phyloP scores from a whole-genome alignment of 495 filamentous ascomycete genomes.

The Penicillium parvum region DNA sequence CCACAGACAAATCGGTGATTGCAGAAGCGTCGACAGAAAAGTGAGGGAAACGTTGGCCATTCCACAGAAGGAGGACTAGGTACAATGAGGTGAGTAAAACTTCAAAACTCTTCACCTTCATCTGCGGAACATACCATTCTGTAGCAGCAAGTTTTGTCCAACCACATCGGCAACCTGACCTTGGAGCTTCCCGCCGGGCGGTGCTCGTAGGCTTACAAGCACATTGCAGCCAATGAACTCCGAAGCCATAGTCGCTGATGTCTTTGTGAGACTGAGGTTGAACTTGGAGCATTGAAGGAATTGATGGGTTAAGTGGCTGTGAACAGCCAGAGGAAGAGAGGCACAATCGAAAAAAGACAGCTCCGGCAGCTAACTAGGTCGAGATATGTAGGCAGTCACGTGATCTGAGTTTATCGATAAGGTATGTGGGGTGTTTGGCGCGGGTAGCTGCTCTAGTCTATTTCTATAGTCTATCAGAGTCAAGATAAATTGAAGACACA shows the following conservation, averaged over 20 bases:
- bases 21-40: slow-evolving; percentile 52
- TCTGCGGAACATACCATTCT: slow-evolving; percentile 58
- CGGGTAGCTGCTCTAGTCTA: background rate
- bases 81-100: slow-evolving; percentile 1
- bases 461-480: too few species aligned
- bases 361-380: slow-evolving; percentile 7
- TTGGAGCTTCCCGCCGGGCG: slow-evolving; percentile 59
- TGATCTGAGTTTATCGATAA: slow-evolving; percentile 18
- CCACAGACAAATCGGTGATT: slow-evolving; percentile 53
- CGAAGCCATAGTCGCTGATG: slow-evolving; percentile 48
- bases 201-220: slow-evolving; percentile 65
- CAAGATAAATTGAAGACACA: too few species aligned
- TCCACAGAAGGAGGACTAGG: slow-evolving; percentile 47
- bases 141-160: slow-evolving; percentile 68
- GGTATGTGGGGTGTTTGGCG: slow-evolving; percentile 6
- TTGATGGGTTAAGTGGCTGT: background rate
- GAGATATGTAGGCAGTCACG: slow-evolving; percentile 2
- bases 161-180: slow-evolving; percentile 72
- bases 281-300: background rate
- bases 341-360: slow-evolving; percentile 4
- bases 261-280: background rate
- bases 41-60: slow-evolving; percentile 40
- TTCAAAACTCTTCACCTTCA: background rate
- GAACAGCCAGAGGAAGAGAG: background rate
- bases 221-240: slow-evolving; percentile 79